Base-by-base conservation (phyloP, 2,329 filamentous ascomycete genomes). In the Aspergillus viridinutans region DNA sequence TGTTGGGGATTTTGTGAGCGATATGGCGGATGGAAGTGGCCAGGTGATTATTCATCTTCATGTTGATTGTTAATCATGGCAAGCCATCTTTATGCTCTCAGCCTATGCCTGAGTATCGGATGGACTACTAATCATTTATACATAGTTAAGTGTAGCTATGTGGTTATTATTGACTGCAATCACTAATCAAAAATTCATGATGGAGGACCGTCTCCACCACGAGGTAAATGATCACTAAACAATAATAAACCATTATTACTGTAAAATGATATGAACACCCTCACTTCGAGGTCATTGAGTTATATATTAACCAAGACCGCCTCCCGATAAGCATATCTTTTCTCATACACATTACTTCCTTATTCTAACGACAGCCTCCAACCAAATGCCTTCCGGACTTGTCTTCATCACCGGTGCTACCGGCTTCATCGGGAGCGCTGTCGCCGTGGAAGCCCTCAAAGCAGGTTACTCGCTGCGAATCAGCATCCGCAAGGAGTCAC, bases 321-420 rank as follows among this genome's bases (percentile, higher is more conserved):
- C 32, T 17, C 32, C 32, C 17, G 29, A 6, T 17, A 5, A 28
- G 12, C 12, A 14, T 6, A 0, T 35, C 8, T 3, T 14, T 35
- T 38, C 28, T 38, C 32, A 17, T 17, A 5, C 5, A 17, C 5
- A 7, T 5, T 32, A 14, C 4, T 32, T 14, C 32, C 6, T 17
- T 38, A 17, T 17, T 17, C 32, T 5, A 38, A 17, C 4, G 4
- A 35, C 12, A 21, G 38, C 9, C 1, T 45, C 20, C 20, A 23
- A 7, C 42, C 21, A 45, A 23, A 45, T 45, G 42, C 21, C 42
- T 45, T 21, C 42, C 7, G 42, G 42, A 1, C 54, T 62, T 3
- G 29, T 66, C 26, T 63, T 67, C 32, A 60, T 68, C 28, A 68
- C 66, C 38, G 66, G 66, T n/a, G 58, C 62, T 7, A 66, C 62